phyloP scores from a whole-genome alignment of 2,329 filamentous ascomycete genomes.

The Simplicillium aogashimaense region DNA sequence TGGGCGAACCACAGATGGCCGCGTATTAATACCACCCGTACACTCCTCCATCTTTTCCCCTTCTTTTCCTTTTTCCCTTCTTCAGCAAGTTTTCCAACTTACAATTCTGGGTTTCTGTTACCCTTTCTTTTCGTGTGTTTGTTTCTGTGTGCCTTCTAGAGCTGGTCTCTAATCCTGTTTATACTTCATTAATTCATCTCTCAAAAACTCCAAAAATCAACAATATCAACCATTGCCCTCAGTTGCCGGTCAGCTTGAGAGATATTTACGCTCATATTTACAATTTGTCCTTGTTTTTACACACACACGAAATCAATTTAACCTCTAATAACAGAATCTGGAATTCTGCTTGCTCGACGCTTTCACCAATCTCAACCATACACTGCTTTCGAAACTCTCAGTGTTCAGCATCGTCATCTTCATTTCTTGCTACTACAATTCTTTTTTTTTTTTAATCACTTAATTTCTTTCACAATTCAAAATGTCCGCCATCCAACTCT shows the following conservation, averaged over 20 bases:
- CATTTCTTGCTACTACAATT: constrained; percentile 1
- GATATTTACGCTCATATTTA: constrained; percentile 13
- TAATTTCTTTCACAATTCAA: constrained; percentile 25
- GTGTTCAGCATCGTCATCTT: constrained; percentile 2
- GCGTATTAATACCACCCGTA: constrained; percentile 12
- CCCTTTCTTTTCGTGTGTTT: constrained; percentile 24
- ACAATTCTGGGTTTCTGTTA: constrained; percentile 25
- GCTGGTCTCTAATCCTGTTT: constrained; percentile 41
- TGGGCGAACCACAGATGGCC: constrained; percentile 13
- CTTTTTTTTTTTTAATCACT: constrained; percentile 16
- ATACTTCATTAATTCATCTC: constrained; percentile 14
- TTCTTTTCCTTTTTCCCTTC: constrained; percentile 37
- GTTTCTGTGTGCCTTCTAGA: constrained; percentile 32
- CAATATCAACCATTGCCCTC: constrained; percentile 7
- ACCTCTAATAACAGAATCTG: constrained; percentile 35
- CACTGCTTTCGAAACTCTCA: background rate
- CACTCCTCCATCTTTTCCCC: constrained; percentile 23
- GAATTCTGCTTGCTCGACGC: constrained; percentile 48
- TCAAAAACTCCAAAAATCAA: constrained; percentile 7
- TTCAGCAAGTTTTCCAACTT: constrained; percentile 56
- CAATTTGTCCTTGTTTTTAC: constrained; percentile 14
- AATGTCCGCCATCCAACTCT: constrained; percentile 89
- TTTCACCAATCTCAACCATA: constrained; percentile 20
- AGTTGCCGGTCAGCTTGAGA: constrained; percentile 33
- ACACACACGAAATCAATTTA: constrained; percentile 21